Evolutionary conservation across 441 rosid species (phyloP), one percentile per base, ranked within the genome.

Genomic region (Pelargonium citronellum): DNA sequence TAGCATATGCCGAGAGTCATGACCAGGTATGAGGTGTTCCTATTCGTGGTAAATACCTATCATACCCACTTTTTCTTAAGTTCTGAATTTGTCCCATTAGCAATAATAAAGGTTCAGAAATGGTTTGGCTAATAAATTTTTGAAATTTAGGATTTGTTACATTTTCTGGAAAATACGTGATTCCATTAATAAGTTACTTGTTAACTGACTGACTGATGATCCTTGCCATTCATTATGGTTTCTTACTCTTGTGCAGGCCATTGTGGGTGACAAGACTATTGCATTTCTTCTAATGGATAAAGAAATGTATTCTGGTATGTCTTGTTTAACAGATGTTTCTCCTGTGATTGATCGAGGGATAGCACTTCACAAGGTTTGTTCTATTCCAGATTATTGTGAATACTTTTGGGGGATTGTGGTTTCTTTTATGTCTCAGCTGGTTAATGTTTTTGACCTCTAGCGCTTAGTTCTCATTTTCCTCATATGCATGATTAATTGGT

Each of bases 1-100:
- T 90, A 67, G 82, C 94, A 53, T 90, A 90, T 79, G 92, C 96
- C 15, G 96, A 90, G 82, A 87, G 94, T 81, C 96, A 90, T 84
- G 96, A 90, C 81, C 96, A 90, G 84, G 96, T 84, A 79, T 75
- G 80, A 53, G 55, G 55, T 58, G 66, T 22, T 75, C 51, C 61
- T 51, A 51, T 22, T 69, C 34, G 53, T 30, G 24, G 67, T 6
- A 60, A 43, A 70, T 62, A 71, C 67, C 19, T 15, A 62, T 62
- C 34, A 12, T 27, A 62, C n/a, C 4, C 39, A 62, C 44, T 62
- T 62, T 62, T 10, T 62, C 30, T 12, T 24, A 61, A 10, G 64
- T 61, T 22, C 5, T 61, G 19, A 61, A 22, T 61, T 61, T 62
- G 66, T 27, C 5, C 17, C 17, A 27, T 62, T 13, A 27, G 17